Base-by-base conservation (phyloP, 2,329 filamentous ascomycete species). In the Paracorniculantispora psalliotae region DNA sequence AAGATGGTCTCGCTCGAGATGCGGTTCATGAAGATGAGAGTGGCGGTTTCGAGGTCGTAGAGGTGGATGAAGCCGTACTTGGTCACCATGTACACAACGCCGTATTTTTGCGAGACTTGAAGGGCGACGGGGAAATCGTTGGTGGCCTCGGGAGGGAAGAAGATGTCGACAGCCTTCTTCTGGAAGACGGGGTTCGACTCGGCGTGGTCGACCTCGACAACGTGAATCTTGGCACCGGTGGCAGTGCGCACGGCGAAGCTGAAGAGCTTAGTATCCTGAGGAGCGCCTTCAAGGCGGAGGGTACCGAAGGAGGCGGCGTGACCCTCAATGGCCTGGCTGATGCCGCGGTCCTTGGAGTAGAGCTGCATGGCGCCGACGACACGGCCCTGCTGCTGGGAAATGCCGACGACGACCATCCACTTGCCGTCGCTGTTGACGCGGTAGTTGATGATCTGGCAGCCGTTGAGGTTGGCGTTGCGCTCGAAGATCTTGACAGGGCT, bases 1-100 rank as follows among this genome's bases (percentile, higher is more conserved):
- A 99, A 99, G 72, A 99, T 97, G 26, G 94, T 99, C 72, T 99
- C 94, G 79, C 92, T 96, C 35, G 94, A 99, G 69, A 99, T 99
- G 67, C 96, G 89, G 82, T 99, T 99, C 92, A 99, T 96, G 84
- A 97, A 99, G 72, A 99, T 94, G 73, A 91, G 96, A 13, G 89
- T 90, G 60, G 91, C 96, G 8, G 90, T 94, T 79, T 99, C 96
- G 59, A 99, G 85, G 70, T 99, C 96, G 77, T 99, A 97, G 25
- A 99, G 84, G 76, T 99, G 94, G 68, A 99, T 97, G 77, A 97
- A 99, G 56, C 94, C 94, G 70, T 97, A 99, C 75, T 99, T 99
- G 59, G 94, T 99, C 63, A 99, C 91, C 69, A 99, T 86, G 76
- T 97, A 97, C 69, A 99, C 88, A 71, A 99, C 87, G 69, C 92